Conservation (phyloP, 768 basidiomycete genomes). For the Phaeotremella skinneri region DNA sequence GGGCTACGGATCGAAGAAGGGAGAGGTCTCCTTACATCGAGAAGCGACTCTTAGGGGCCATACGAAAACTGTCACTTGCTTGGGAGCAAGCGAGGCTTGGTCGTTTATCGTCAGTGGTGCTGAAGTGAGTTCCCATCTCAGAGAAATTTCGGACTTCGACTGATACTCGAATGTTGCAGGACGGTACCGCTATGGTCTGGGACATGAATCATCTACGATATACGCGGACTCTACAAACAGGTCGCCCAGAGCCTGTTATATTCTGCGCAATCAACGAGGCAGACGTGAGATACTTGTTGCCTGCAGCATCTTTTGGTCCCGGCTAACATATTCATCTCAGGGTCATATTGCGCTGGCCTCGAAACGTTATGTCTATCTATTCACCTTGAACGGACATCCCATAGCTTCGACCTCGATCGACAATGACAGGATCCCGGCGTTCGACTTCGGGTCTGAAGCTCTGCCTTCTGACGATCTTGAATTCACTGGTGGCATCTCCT, state of each 20-base stretch:
- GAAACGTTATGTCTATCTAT: conserved; percentile 65
- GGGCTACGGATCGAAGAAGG: conserved; percentile 30
- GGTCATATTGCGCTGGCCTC: conserved; percentile 88
- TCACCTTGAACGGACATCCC: conserved; percentile 79
- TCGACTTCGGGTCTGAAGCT: conserved; percentile 55
- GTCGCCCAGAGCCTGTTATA: conserved; percentile 65
- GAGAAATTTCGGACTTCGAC: background rate
- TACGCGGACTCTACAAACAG: conserved; percentile 65
- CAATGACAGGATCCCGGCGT: conserved; percentile 13
- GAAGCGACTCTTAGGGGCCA: conserved; percentile 80
- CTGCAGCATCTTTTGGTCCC: background rate
- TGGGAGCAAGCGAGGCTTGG: conserved; percentile 77
- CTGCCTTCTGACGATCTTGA: conserved; percentile 64
- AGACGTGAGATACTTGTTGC: conserved; percentile 59
- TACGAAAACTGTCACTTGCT: conserved; percentile 63
- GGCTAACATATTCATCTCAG: conserved; percentile 53
- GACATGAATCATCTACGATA: conserved; percentile 82
- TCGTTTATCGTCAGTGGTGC: conserved; percentile 79
- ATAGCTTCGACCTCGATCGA: conserved; percentile 58
- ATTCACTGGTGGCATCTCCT: conserved; percentile 69
- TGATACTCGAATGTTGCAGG: conserved; percentile 46
- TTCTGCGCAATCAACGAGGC: conserved; percentile 79
- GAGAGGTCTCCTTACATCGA: conserved; percentile 52
- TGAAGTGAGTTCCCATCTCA: conserved; percentile 45
- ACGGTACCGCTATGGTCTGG: conserved; percentile 85